phyloP scores from a whole-genome alignment of 306 rosid species.

The Vigna radiata region DNA sequence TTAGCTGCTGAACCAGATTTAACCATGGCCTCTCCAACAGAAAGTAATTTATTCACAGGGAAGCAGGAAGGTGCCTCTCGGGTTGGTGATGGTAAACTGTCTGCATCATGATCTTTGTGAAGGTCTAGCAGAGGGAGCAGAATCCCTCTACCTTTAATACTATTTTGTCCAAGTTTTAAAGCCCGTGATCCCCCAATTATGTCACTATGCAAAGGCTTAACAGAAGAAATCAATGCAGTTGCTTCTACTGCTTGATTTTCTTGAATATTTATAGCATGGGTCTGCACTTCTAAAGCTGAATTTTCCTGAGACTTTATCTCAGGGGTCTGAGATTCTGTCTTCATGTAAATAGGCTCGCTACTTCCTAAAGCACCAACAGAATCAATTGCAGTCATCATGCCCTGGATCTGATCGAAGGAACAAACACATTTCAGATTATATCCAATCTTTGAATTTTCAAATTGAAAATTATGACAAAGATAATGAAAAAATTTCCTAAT shows the following conservation, averaged over 20 bases:
- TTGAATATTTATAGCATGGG: conserved; percentile 41
- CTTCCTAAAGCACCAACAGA: conserved; percentile 40
- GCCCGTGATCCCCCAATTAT: conserved; percentile 40
- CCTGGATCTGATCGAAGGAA: conserved; percentile 63
- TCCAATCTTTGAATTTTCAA: conserved; percentile 36
- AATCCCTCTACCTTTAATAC: conserved; percentile 66
- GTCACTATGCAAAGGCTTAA: conserved; percentile 49
- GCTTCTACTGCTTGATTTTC: conserved; percentile 44
- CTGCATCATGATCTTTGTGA: conserved; percentile 94
- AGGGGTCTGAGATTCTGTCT: conserved; percentile 40
- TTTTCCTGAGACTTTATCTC: conserved; percentile 48
- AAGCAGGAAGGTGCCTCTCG: conserved; percentile 68
- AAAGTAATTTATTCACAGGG: conserved; percentile 53
- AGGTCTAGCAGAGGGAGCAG: conserved; percentile 87
- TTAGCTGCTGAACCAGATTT: conserved; percentile 50
- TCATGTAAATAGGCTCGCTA: conserved; percentile 43
- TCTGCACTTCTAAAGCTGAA: conserved; percentile 41
- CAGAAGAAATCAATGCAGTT: conserved; percentile 47
- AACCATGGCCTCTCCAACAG: conserved; percentile 51
- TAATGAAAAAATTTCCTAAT: conserved; percentile 27
- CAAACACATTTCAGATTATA: conserved; percentile 45
- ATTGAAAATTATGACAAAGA: conserved; percentile 2
- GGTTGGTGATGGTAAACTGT: conserved; percentile 98
- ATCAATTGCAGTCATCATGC: conserved; percentile 54
- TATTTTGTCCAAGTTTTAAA: conserved; percentile 58